These are phyloP conservation scores for Hymenoscyphus albidus DNA, from an alignment of 2,329 filamentous ascomycete species.

Conservation along the genomic window DNA sequence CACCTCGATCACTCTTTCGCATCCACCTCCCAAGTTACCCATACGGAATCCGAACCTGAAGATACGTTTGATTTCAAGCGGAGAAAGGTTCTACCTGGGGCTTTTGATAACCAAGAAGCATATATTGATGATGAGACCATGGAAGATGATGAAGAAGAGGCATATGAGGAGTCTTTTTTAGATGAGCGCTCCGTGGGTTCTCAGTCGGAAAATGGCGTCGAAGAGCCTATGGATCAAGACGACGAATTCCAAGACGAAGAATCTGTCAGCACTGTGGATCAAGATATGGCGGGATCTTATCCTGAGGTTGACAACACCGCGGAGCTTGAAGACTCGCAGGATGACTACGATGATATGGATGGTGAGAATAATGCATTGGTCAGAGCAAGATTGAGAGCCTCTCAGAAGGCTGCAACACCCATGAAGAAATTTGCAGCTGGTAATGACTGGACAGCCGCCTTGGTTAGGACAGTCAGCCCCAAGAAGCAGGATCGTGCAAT, in stretches of 20 bases:
- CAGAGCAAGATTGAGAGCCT: slow-evolving; percentile 59
- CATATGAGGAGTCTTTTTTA: slow-evolving; percentile 76
- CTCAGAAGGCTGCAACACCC: slow-evolving; percentile 57
- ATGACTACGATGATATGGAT: slow-evolving; percentile 45
- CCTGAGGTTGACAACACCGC: slow-evolving; percentile 69
- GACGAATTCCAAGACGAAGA: slow-evolving; percentile 66
- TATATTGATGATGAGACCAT: slow-evolving; percentile 52
- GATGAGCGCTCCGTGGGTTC: slow-evolving; percentile 85
- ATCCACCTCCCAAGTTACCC: slow-evolving; percentile 38
- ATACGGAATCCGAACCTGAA: slow-evolving; percentile 34
- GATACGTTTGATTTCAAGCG: slow-evolving; percentile 37
- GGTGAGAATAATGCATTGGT: slow-evolving; percentile 57
- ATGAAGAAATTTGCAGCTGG: slow-evolving; percentile 57
- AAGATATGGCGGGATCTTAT: slow-evolving; percentile 76
- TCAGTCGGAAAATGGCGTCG: slow-evolving; percentile 52
- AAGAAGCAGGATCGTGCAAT: slow-evolving; percentile 85
- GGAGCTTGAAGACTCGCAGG: slow-evolving; percentile 58
- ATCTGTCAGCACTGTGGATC: slow-evolving; percentile 69
- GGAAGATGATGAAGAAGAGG: slow-evolving; percentile 39
- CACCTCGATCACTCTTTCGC: slow-evolving; percentile 33
- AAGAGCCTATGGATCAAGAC: slow-evolving; percentile 58
- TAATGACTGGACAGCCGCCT: slow-evolving; percentile 89
- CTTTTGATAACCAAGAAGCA: slow-evolving; percentile 63
- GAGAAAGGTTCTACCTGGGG: slow-evolving; percentile 62
- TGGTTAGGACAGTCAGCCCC: slow-evolving; percentile 90